Base-by-base conservation (phyloP, 352 stramenopile species). In the Phytophthora chlamydospora region DNA sequence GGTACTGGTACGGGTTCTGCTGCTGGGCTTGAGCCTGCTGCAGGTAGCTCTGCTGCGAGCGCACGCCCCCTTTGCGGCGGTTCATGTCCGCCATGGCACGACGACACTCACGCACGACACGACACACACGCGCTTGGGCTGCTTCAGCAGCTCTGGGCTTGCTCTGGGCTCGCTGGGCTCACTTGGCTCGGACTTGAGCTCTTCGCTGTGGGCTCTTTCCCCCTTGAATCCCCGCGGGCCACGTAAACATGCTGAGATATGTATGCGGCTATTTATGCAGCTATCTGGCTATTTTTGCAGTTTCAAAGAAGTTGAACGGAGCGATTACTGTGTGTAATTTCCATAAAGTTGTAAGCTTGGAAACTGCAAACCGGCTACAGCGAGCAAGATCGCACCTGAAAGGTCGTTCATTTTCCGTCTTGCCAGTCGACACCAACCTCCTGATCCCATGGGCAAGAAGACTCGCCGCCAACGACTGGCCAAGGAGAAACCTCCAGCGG, bases 41-140 rank as follows among this genome's bases (percentile, higher is more conserved):
- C 58, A 80, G 51, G 56, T 79, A 76, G 44, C 53, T 68, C 54
- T 78, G 71, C 49, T 80, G 73, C 24, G 76, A 82, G 53, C 73
- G 76, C 36, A 78, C 40, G 35, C 74, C 69, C 29, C 73, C 73
- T 52, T 78, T 81, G 49, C 73, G 73, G 32, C 74, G 68, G 43
- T 73, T 81, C 56, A 65, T 65, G 71, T 85, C 76, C 59, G 73
- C 68, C 76, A 85, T 83, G 51, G 40, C 40, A 52, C 51, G 32
- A 58, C 51, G 40, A 44, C 34, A 70, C 53, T 40, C 49, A 60
- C 62, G 41, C 49, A 64, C 44, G 40, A 54, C 33, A 55, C 52
- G 40, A 69, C 60, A 63, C 44, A 56, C 32, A 34, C n/a, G 44
- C 44, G 16, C 35, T 27, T 29, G 24, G 24, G 21, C 32, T 64